These are phyloP conservation scores for Yamadazyma jaroonii DNA, from an alignment of 1,139 yeast genomes.

Conservation along the genomic window DNA sequence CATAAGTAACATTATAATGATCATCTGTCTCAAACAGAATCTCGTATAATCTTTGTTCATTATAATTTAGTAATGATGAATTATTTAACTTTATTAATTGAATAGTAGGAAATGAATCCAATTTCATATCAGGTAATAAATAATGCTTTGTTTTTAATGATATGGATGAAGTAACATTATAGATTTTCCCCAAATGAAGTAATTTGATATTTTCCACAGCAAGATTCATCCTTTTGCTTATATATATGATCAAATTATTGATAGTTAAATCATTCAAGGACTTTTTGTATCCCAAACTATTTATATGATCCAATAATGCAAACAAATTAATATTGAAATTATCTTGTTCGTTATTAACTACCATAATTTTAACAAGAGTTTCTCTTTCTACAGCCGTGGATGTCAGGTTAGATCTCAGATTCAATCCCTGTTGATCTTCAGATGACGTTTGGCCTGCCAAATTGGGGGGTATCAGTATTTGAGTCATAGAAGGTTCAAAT, in stretches of 20 bases:
- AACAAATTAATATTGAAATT: background rate
- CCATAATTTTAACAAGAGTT: background rate
- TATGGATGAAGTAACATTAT: slow-evolving; percentile 10
- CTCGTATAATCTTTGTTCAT: background rate
- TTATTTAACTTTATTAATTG: slow-evolving; percentile 8
- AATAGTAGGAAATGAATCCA: slow-evolving; percentile 13
- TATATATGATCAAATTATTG: slow-evolving; percentile 20
- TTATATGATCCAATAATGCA: background rate
- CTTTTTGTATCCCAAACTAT: background rate
- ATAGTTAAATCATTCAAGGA: slow-evolving; percentile 10
- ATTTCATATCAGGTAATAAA: slow-evolving; percentile 10
- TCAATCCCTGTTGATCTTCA: background rate
- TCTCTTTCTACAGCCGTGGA: background rate
- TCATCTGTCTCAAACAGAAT: slow-evolving; percentile 8
- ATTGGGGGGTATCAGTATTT: too few species aligned
- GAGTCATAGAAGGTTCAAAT: background rate
- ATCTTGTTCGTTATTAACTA: background rate
- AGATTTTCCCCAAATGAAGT: slow-evolving; percentile 19
- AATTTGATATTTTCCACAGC: slow-evolving; percentile 16
- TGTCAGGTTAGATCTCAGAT: background rate
- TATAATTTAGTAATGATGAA: background rate
- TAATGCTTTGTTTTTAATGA: slow-evolving; percentile 9
- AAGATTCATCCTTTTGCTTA: slow-evolving; percentile 10
- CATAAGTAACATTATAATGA: slow-evolving; percentile 12
- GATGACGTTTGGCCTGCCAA: too few species aligned